Evolutionary conservation across 1,139 yeast genomes (phyloP).

Genomic region (Kluyveromyces marxianus): DNA sequence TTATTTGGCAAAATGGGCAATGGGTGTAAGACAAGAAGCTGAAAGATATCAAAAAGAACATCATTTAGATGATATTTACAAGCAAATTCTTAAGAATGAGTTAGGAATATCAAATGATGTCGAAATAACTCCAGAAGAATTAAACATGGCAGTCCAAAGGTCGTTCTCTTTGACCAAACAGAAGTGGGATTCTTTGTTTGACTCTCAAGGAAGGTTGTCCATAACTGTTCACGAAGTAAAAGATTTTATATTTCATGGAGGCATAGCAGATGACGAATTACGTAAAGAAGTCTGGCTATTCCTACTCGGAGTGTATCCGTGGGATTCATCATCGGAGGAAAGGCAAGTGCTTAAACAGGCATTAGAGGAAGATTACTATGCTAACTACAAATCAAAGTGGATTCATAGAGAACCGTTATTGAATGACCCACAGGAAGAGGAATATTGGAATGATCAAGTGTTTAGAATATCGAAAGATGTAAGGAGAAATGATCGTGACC

Average conservation of each 20-base stretch:
- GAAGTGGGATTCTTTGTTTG: conserved; percentile 89
- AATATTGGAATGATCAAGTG: conserved; percentile 82
- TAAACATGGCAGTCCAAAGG: conserved; percentile 38
- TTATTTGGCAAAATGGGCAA: conserved; percentile 94
- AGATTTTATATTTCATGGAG: conserved; percentile 84
- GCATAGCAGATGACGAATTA: conserved; percentile 48
- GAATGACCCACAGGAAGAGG: conserved; percentile 51
- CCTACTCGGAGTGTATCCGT: conserved; percentile 73
- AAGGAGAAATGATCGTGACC: conserved; percentile 78
- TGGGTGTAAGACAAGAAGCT: conserved; percentile 89
- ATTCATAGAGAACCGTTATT: conserved; percentile 11
- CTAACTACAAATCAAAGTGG: conserved; percentile 63
- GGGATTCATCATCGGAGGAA: conserved; percentile 75
- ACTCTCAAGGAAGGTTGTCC: conserved; percentile 61
- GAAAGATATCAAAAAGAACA: conserved; percentile 56
- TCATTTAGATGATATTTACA: conserved; percentile 54
- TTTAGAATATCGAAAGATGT: conserved; percentile 90
- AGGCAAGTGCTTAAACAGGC: conserved; percentile 51
- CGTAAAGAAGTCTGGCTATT: conserved; percentile 83
- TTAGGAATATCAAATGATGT: conserved; percentile 48
- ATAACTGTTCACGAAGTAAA: conserved; percentile 73
- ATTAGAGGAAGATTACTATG: conserved; percentile 56
- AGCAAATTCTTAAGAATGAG: conserved; percentile 54
- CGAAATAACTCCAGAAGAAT: conserved; percentile 32
- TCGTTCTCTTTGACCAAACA: conserved; percentile 39